A percentile compares a stretch with the other conserved stretches of the same genome.
Conservation (phyloP, 2,329 filamentous ascomycete genomes). For the Penicillium sp. region DNA sequence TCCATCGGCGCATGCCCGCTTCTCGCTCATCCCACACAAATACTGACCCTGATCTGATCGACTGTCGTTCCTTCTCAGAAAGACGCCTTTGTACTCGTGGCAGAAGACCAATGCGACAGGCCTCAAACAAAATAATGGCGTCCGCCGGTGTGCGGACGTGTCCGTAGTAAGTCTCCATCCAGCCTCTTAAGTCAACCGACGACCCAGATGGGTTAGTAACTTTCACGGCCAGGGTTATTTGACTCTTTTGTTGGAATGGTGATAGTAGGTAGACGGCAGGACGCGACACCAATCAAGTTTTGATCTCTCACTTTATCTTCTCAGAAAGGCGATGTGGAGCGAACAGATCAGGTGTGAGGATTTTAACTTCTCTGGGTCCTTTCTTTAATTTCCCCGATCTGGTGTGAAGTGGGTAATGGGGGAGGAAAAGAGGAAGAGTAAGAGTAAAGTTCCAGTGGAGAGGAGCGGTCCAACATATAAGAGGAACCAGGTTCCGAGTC, state of each 20-base stretch:
- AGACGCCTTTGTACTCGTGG: conserved; percentile 89
- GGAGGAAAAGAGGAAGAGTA: neutral
- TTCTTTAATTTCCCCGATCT: neutral
- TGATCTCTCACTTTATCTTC: neutral
- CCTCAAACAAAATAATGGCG: conserved; percentile 98
- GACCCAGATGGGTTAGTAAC: conserved; percentile 10
- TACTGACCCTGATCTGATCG: conserved; percentile 92
- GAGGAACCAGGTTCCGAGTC: conserved; percentile 20
- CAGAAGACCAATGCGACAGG: conserved; percentile 82
- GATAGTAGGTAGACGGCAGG: neutral
- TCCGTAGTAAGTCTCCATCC: conserved; percentile 96
- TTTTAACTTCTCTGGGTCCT: neutral
- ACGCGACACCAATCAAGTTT: neutral
- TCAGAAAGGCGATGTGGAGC: neutral
- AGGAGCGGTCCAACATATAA: conserved; percentile 24
- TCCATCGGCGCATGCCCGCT: conserved; percentile 97
- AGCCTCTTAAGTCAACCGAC: conserved; percentile 25
- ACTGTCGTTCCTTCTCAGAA: conserved; percentile 95
- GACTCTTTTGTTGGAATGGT: neutral
- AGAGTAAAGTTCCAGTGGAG: conserved; percentile 17
- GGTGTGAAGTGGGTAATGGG: neutral
- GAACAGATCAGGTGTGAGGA: neutral
- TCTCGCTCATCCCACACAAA: conserved; percentile 99
- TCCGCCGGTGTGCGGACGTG: conserved; percentile 93
- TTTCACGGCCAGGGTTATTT: conserved; percentile 13